Base-by-base conservation (phyloP, 495 filamentous ascomycete species). In the Hapsidospora chrysogenum region DNA sequence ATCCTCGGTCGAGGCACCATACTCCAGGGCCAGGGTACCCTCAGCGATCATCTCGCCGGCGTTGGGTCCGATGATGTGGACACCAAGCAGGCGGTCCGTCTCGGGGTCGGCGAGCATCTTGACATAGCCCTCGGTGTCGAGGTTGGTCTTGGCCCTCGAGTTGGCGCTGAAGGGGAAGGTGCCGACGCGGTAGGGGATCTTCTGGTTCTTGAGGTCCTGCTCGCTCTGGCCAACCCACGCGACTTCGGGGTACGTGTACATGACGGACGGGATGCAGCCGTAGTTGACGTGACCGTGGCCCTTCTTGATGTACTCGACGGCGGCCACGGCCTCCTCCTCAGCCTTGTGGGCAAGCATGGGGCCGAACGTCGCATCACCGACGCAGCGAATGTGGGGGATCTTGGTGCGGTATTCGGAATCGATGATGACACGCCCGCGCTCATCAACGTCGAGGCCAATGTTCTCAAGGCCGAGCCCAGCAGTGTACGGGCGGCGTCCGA, bases 341-440 rank as follows among this genome's bases (percentile, higher is more conserved):
- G 92, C 89, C 72, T 97, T 97, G 72, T 97, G 89, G 33, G 89
- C 89, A 49, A 97, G 76, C 89, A 97, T 97, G 47, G 89, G 92
- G 13, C 89, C 89, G 61, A 96, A 97, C 13, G 89, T 97, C 56
- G 74, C 81, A 60, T 97, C 89, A 49, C 89, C 89, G 44, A 97
- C 78, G 51, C 85, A 86, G 43, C 89, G 86, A 58, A 97, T 93
- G 64, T 97, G 92, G 9, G 85, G 78, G 35, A 87, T 56, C 66
- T 93, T 94, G 50, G 89, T 96, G 62, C 89, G 85, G 70, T 92
- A 97, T 64, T 97, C 85, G 50, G 83, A 78, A 69, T 97, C 89
- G 57, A 97, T 94, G 48, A 96, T 76, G 27, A 97, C 68, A 35
- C 89, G 83, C 56, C 92, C 89, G 35, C 76, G 75, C 48, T 94